Conservation (phyloP, 2,329 filamentous ascomycete genomes). For the Penicillium capsulatum region DNA sequence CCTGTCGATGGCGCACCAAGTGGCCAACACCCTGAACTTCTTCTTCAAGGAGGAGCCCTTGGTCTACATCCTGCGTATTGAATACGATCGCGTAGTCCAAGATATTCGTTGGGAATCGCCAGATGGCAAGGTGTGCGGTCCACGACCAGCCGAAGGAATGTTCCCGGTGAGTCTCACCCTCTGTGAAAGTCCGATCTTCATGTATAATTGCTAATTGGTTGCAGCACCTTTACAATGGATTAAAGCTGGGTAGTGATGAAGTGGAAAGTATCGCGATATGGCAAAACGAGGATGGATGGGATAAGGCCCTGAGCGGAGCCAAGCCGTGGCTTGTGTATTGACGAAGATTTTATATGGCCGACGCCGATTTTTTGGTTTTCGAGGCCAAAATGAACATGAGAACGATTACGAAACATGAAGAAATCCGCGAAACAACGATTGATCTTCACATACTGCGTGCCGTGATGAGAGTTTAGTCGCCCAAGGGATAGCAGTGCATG, state of each 20-base stretch:
- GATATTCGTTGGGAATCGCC: constrained; percentile 38
- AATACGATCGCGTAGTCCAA: constrained; percentile 26
- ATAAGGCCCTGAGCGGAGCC: constrained; percentile 31
- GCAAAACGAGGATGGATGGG: constrained; percentile 38
- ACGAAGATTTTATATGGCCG: constrained; percentile 1
- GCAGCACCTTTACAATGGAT: constrained; percentile 39
- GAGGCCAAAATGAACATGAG: no score
- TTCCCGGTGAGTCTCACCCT: constrained; percentile 33
- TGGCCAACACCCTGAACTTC: constrained; percentile 36
- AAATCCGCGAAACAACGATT: no score
- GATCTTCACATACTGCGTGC: no score
- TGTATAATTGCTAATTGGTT: no score
- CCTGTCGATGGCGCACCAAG: constrained; percentile 36
- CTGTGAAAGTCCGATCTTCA: no score
- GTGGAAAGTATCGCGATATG: constrained; percentile 37
- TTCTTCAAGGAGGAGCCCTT: constrained; percentile 38
- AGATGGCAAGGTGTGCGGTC: constrained; percentile 35
- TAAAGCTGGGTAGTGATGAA: constrained; percentile 36
- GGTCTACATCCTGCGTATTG: constrained; percentile 38
- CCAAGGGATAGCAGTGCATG: constrained; percentile 7
- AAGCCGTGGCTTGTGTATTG: constrained; percentile 38
- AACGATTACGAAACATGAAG: no score
- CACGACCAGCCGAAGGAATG: constrained; percentile 36
- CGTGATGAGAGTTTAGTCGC: constrained; percentile 1
- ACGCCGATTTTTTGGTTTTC: not conserved